phyloP scores from a whole-genome alignment of 2,329 filamentous ascomycete species.

The Penicillium sp. region DNA sequence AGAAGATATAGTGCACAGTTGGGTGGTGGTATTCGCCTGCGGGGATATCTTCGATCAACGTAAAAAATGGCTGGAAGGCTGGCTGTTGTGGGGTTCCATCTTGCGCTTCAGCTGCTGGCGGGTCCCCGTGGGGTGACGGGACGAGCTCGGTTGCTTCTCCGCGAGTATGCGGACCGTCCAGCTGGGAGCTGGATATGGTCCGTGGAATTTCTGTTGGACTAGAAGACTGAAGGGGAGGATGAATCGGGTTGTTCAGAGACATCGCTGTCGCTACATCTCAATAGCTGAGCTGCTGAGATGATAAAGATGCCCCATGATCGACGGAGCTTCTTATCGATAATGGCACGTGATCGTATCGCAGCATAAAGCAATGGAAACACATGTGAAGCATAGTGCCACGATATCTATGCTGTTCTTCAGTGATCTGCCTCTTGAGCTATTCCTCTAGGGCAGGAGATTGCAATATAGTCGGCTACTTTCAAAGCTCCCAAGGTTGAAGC shows the following conservation, averaged over 20 bases:
- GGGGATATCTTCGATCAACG: constrained; percentile 74
- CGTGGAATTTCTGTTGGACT: not conserved
- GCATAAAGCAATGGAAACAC: too few relatives aligned
- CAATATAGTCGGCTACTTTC: too few relatives aligned
- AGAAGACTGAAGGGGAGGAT: constrained; percentile 11
- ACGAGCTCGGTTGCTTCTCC: not conserved
- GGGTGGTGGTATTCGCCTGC: constrained; percentile 78
- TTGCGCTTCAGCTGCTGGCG: constrained; percentile 1
- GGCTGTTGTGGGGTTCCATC: constrained; percentile 17
- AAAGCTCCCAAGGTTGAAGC: too few relatives aligned
- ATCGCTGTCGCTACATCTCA: constrained; percentile 37
- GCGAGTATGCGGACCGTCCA: not conserved
- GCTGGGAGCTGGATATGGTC: not conserved
- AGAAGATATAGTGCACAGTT: constrained; percentile 86
- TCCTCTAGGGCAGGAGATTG: too few relatives aligned
- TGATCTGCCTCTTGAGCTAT: too few relatives aligned
- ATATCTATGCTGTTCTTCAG: too few relatives aligned
- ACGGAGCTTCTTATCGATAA: constrained; percentile 33
- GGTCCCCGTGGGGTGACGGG: not conserved
- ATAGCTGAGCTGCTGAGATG: constrained; percentile 3
- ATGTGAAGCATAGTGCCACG: too few relatives aligned
- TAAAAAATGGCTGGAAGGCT: constrained; percentile 77
- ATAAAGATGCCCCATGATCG: constrained; percentile 1
- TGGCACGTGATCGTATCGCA: constrained; percentile 1
- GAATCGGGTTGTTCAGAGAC: constrained; percentile 31